Evolutionary conservation across 352 stramenopile genomes (phyloP).

Genomic region (Phytophthora multivora): DNA sequence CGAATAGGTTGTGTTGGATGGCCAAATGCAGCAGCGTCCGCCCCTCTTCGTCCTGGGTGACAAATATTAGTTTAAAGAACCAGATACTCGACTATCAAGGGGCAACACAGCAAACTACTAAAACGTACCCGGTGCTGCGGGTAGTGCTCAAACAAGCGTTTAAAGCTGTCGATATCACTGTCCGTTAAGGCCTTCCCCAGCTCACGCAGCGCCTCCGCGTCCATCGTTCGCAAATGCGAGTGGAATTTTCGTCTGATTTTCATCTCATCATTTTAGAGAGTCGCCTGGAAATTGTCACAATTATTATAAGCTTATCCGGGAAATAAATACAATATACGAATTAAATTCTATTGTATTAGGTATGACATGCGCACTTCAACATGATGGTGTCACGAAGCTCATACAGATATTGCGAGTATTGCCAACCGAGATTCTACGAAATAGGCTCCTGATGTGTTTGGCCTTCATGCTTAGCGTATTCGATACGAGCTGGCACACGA

Average conservation of each 20-base stretch:
- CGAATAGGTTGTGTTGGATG: constrained; percentile 33
- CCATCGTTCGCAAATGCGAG: constrained; percentile 8
- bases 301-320: too few relatives aligned
- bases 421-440: too few relatives aligned
- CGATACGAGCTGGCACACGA: neutral
- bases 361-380: too few relatives aligned
- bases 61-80: constrained; percentile 10
- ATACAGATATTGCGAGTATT: too few relatives aligned
- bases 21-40: constrained; percentile 36
- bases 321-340: too few relatives aligned
- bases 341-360: too few relatives aligned
- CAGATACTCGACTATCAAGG: neutral
- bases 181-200: constrained; percentile 25
- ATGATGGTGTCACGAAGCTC: too few relatives aligned
- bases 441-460: neutral
- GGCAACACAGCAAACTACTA: neutral
- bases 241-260: constrained; percentile 27
- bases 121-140: constrained; percentile 30
- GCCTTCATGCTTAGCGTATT: neutral
- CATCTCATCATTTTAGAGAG: constrained; percentile 12
- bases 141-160: constrained; percentile 24
- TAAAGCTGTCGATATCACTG: constrained; percentile 25
- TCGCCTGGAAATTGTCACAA: too few relatives aligned
- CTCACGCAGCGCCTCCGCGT: constrained; percentile 11
- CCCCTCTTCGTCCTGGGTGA: constrained; percentile 26